phyloP scores from a whole-genome alignment of 495 filamentous ascomycete species.

The Aspergillus heteromorphus region DNA sequence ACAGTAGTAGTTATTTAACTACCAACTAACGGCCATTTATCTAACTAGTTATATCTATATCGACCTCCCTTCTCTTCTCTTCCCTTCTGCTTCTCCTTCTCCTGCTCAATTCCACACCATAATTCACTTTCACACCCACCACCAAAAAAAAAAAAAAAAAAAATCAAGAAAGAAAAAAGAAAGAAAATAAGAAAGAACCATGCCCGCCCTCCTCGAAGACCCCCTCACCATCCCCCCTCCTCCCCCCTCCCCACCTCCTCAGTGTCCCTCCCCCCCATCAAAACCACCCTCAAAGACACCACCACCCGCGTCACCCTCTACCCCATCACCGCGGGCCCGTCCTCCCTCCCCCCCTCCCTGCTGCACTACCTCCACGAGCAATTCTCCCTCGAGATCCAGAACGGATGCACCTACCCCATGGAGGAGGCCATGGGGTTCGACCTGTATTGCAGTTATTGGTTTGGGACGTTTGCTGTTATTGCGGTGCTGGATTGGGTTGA shows the following conservation, averaged over 20 bases:
- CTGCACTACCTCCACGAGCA: conserved; percentile 71
- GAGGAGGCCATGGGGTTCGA: conserved; percentile 64
- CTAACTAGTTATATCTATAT: background rate
- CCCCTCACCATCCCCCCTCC: conserved; percentile 54
- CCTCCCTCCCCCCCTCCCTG: conserved; percentile 45
- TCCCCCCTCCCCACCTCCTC: conserved; percentile 42
- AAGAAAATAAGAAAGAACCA: conserved; percentile 15
- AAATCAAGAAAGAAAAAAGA: conserved; percentile 13
- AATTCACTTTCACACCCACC: background rate
- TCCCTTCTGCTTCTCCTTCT: background rate
- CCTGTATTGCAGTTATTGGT: conserved; percentile 84
- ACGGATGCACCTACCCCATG: conserved; percentile 93
- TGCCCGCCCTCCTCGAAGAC: conserved; percentile 70
- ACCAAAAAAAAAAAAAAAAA: conserved; percentile 1
- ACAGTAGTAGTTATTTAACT: no score
- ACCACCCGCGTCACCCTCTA: conserved; percentile 76
- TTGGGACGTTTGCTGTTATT: conserved; percentile 69
- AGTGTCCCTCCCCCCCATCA: conserved; percentile 60
- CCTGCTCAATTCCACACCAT: no score
- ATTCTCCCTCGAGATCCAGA: conserved; percentile 83
- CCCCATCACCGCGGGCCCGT: conserved; percentile 62
- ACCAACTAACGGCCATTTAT: background rate
- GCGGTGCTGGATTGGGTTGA: conserved; percentile 59
- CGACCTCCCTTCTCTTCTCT: background rate
- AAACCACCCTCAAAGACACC: conserved; percentile 73